phyloP scores from a whole-genome alignment of 179 eudicot genomes.

The Beta lomatogona region DNA sequence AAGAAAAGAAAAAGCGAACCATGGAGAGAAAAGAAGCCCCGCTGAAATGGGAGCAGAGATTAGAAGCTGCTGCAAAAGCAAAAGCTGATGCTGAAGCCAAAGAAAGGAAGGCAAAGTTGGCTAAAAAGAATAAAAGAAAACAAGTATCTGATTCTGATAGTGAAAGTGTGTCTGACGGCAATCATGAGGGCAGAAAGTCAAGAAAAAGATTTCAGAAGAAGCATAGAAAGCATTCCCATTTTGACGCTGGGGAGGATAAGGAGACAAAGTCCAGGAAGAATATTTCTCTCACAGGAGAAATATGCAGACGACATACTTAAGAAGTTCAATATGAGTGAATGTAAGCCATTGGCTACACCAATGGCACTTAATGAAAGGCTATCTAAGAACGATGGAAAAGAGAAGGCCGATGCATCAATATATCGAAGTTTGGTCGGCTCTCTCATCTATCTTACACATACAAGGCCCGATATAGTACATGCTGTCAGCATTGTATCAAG shows the following conservation, averaged over 20 bases:
- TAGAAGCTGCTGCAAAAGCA: slow-evolving; percentile 81
- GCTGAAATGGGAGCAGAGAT: slow-evolving; percentile 87
- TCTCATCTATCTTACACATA: too few relatives aligned
- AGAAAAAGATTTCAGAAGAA: slow-evolving; percentile 61
- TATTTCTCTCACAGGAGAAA: too few relatives aligned
- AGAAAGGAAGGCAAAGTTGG: slow-evolving; percentile 56
- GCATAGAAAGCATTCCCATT: slow-evolving; percentile 55
- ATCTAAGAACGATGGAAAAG: too few relatives aligned
- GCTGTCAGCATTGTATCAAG: too few relatives aligned
- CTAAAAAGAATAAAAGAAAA: slow-evolving; percentile 60
- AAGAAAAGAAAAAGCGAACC: slow-evolving; percentile 82
- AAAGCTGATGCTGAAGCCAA: slow-evolving; percentile 77
- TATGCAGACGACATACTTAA: too few relatives aligned
- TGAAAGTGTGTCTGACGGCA: slow-evolving; percentile 48
- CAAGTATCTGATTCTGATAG: slow-evolving; percentile 49
- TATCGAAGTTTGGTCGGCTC: too few relatives aligned
- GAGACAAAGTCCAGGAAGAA: slow-evolving; percentile 61
- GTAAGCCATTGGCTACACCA: too few relatives aligned
- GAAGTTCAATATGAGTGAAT: too few relatives aligned
- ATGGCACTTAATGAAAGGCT: too few relatives aligned
- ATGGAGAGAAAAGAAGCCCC: slow-evolving; percentile 91
- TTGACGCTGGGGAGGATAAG: slow-evolving; percentile 50
- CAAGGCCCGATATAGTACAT: too few relatives aligned
- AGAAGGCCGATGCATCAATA: too few relatives aligned
- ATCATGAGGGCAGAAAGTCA: slow-evolving; percentile 45